phyloP scores from a whole-genome alignment of 495 filamentous ascomycete species.

The Lophiotrema nucula region DNA sequence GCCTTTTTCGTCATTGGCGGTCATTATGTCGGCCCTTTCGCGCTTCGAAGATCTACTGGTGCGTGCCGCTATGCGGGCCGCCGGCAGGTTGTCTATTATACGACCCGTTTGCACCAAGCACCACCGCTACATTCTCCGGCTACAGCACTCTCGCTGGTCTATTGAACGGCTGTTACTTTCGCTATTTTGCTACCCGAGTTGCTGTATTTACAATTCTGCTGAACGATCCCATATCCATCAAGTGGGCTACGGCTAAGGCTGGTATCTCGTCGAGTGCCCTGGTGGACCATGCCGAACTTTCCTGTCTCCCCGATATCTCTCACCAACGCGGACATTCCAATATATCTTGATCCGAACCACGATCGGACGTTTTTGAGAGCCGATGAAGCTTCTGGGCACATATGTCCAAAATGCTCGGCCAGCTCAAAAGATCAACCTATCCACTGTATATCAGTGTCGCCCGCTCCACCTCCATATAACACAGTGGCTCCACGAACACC shows the following conservation, averaged over 20 bases:
- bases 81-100: neutral
- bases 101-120: neutral
- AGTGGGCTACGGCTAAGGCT: neutral
- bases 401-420: constrained; percentile 8
- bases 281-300: constrained; percentile 8
- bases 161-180: neutral
- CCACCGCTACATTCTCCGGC: neutral
- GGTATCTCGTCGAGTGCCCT: neutral
- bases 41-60: neutral
- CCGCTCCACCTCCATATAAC: constrained; percentile 10
- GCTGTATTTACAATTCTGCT: neutral
- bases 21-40: neutral
- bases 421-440: constrained; percentile 16
- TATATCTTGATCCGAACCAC: constrained; percentile 6
- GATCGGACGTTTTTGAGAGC: neutral
- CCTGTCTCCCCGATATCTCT: constrained; percentile 11
- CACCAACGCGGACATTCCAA: constrained; percentile 8
- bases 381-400: constrained; percentile 4
- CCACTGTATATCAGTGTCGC: constrained; percentile 11
- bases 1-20: neutral
- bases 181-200: neutral
- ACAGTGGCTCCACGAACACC: constrained; percentile 2
- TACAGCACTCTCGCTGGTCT: neutral
- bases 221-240: neutral
- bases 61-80: neutral